Base-by-base conservation (phyloP, 352 stramenopile species). In the Blastocystis sp. region DNA sequence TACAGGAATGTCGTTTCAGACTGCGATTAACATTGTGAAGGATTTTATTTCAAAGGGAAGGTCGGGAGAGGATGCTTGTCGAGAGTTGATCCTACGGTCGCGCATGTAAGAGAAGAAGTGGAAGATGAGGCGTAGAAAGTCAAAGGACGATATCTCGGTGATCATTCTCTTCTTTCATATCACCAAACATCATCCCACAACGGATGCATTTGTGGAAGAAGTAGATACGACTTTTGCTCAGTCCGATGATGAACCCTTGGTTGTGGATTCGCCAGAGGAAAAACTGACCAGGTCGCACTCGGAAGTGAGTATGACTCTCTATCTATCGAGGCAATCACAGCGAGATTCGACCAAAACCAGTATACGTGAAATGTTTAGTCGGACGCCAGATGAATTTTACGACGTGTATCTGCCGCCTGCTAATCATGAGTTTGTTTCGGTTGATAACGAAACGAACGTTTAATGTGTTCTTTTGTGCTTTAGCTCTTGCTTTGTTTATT, bases 151-250 rank as follows among this genome's bases (percentile, higher is more conserved):
- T 45, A 85, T 85, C n/a, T 85, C 73, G 9, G 73, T 85, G 11
- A 85, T 85, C 56, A 68, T 85, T 85, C 73, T 85, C 13, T 85
- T 85, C 73, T 85, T 85, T 45, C 73, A 85, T 45, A 47, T 85
- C 5, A 24, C 26, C 24, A 53, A 24, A 34, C 66, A 39, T 18
- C 54, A 56, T 75, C 37, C n/a, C 8, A 75, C 26, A 8, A 47
- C 37, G 20, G 64, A 75, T 26, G 64, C 45, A 16, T 75, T 24
- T 73, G 24, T 43, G n/a, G 30, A 16, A 16, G 30, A 34, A 37
- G 20, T 41, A 16, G 30, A 73, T 8, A 11, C 11, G 3, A 9
- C 13, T 20, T 24, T n/a, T 8, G 63, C 26, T 26, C 39, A 20
- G 34, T 53, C 37, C 13, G 9, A 76, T 26, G 65, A 76, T 24